Evolutionary conservation across 2,329 filamentous ascomycete species (phyloP).

Genomic region (Neoarthrinium moseri): DNA sequence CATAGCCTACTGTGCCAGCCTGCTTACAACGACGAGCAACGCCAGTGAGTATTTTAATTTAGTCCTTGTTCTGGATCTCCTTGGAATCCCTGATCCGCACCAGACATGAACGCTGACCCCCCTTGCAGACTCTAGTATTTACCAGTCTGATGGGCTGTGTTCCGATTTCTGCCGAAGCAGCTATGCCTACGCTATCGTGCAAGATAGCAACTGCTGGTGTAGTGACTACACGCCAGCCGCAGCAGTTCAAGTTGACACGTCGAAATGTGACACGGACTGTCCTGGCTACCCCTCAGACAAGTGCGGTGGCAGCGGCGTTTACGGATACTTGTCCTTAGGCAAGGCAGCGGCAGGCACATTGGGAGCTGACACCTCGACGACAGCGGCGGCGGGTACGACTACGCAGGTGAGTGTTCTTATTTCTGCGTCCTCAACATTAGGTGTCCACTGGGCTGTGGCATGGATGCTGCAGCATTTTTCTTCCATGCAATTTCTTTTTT

Average conservation of each 20-base stretch:
- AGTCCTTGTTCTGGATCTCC: conserved; percentile 10
- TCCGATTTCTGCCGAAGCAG: conserved; percentile 52
- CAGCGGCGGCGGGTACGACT: conserved; percentile 18
- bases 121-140: conserved; percentile 49
- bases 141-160: conserved; percentile 71
- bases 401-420: conserved; percentile 24
- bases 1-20: conserved; percentile 43
- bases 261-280: conserved; percentile 56
- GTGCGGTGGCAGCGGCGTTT: conserved; percentile 64
- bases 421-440: not conserved
- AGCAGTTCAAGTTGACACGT: conserved; percentile 34
- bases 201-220: conserved; percentile 70
- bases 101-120: no score
- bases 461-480: not conserved
- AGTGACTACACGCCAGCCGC: conserved; percentile 63
- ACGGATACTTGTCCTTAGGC: conserved; percentile 62
- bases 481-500: not conserved
- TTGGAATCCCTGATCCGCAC: not conserved
- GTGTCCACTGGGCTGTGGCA: not conserved
- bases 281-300: conserved; percentile 67
- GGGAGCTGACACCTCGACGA: conserved; percentile 23
- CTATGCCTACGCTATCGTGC: conserved; percentile 68
- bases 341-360: conserved; percentile 58
- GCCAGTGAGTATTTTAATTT: conserved; percentile 35
- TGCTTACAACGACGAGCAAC: conserved; percentile 42